Evolutionary conservation across 352 stramenopile species (phyloP), one percentile per base, ranked within the genome.

Genomic region (Peronospora destructor): DNA sequence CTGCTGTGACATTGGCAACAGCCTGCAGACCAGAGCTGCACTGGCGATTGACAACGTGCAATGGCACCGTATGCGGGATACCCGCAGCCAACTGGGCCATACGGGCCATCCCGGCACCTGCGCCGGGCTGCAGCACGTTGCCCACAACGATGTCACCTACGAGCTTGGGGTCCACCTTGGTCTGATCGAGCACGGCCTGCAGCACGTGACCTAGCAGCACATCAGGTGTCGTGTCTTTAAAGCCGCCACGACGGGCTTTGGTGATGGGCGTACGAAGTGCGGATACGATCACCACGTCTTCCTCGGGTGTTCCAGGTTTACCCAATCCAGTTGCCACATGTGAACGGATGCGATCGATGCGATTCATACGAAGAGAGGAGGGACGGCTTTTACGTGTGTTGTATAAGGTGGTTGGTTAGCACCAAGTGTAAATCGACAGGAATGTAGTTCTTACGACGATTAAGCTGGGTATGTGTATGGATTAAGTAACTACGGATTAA

Each of bases 161-260:
- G 40, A 80, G 58, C 54, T 79, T 79, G 1, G 78, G 66, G 57
- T 88, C 73, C 6, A 97, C 52, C 57, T 91, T 87, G 35, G 80
- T 76, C 55, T 92, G 73, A 55, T 87, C 76, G 25, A 96, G 53
- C 23, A 95, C 74, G 6, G 81, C 84, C 58, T 75, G 58, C 19
- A 97, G 73, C 37, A 95, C 73, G 54, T 87, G 79, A 51, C 76
- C 73, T 19, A 97, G 80, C 43, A 97, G 66, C 26, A 92, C 84
- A 53, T 97, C 88, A 25, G 88, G 85, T 32, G 84, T 95, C 10
- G 85, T 95, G 66, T 96, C 84, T 72, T 95, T 95, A 64, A 97
- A 96, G 16, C 74, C 83, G 23, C 88, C 88, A 44, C 84, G 76
- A 53, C 84, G 80, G 49, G 79, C 80, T 61, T 92, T 93, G 49